Evolutionary conservation across 2,329 filamentous ascomycete genomes (phyloP).

Genomic region (Penicillium sumatraense): DNA sequence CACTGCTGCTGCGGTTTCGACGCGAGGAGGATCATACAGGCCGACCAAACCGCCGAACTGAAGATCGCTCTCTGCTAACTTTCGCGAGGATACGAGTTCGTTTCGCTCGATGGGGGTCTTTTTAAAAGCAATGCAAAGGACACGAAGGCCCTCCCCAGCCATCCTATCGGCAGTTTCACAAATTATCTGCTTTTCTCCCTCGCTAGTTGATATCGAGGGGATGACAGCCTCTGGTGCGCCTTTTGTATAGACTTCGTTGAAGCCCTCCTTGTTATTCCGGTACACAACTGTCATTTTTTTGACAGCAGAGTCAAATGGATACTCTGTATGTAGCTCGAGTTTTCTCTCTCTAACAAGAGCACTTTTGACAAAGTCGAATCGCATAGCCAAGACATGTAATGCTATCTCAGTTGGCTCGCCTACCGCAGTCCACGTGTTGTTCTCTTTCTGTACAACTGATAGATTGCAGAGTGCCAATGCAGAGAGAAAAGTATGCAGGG

Average conservation of each 20-base stretch:
- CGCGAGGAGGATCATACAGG: constrained; percentile 65
- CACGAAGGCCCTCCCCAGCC: constrained; percentile 63
- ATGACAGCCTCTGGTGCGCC: constrained; percentile 67
- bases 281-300: constrained; percentile 72
- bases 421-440: constrained; percentile 56
- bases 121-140: constrained; percentile 60
- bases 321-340: constrained; percentile 54
- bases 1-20: constrained; percentile 63
- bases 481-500: constrained; percentile 57
- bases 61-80: constrained; percentile 58
- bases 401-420: constrained; percentile 72
- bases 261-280: constrained; percentile 29
- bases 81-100: constrained; percentile 45
- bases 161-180: constrained; percentile 58
- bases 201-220: constrained; percentile 20
- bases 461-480: constrained; percentile 62
- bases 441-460: constrained; percentile 53
- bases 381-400: constrained; percentile 67
- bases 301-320: constrained; percentile 67
- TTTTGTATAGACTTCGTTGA: constrained; percentile 60
- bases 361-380: constrained; percentile 59
- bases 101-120: constrained; percentile 33
- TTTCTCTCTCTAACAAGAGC: constrained; percentile 40
- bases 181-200: constrained; percentile 25
- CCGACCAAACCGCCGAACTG: constrained; percentile 63